Percentiles rank a stretch among this genome's conserved stretches.
Evolutionary conservation across 2,329 filamentous ascomycete species (phyloP).

Genomic region (Beauveria medogensis): DNA sequence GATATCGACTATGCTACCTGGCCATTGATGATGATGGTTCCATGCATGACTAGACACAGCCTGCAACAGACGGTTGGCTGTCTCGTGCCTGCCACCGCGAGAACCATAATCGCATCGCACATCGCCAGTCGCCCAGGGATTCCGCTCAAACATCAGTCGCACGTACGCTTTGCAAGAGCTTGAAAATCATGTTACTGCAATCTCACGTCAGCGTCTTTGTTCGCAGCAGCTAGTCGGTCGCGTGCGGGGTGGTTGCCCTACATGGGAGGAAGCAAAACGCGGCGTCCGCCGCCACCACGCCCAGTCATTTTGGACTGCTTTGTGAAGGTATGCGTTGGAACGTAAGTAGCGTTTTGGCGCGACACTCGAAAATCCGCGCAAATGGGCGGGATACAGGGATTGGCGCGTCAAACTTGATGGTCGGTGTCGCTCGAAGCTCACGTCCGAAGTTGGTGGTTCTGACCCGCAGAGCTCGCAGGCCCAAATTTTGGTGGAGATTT

Average conservation of each 20-base stretch:
- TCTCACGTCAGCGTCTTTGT: conserved; percentile 13
- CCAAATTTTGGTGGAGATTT: conserved; percentile 13
- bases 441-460: background rate
- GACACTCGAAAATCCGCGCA: background rate
- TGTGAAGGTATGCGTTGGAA: background rate
- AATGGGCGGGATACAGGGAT: background rate
- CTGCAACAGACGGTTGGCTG: background rate
- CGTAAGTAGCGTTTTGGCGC: background rate
- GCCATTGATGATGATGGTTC: background rate
- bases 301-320: conserved; percentile 43
- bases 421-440: background rate
- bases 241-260: conserved; percentile 19
- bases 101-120: background rate
- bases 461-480: background rate
- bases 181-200: conserved; percentile 48
- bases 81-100: background rate
- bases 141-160: conserved; percentile 19
- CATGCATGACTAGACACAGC: background rate
- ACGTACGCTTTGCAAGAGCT: conserved; percentile 63
- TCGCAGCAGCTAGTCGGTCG: background rate
- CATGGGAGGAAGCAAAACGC: conserved; percentile 53
- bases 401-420: conserved; percentile 2
- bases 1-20: too few species aligned
- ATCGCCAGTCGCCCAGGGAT: conserved; percentile 1
- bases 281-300: conserved; percentile 51